Conservation (phyloP, 495 filamentous ascomycete genomes). For the Astrothelium macrocarpum region DNA sequence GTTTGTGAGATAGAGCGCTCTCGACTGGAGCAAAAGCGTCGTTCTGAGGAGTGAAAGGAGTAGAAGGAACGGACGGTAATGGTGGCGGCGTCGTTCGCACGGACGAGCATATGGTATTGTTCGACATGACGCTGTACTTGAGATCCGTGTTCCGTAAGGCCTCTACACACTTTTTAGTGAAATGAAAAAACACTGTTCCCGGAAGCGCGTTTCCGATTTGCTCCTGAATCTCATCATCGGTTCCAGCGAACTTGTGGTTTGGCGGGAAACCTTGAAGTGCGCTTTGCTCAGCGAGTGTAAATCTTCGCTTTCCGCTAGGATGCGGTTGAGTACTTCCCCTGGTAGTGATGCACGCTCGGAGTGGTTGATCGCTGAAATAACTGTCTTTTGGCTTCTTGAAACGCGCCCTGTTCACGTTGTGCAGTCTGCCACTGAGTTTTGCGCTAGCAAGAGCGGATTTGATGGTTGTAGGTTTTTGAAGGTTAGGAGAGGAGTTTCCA, state of each 20-base stretch:
- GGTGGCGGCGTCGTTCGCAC: neutral
- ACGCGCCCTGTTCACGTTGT: neutral
- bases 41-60: no score
- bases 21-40: no score
- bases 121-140: neutral
- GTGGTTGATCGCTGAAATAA: neutral
- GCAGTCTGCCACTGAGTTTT: neutral
- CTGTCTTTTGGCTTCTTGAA: neutral
- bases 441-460: neutral
- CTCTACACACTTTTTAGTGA: neutral
- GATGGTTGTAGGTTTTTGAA: slow-evolving; percentile 32
- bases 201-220: slow-evolving; percentile 90
- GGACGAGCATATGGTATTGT: neutral
- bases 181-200: neutral
- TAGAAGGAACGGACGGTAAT: no score
- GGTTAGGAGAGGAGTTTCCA: slow-evolving; percentile 27
- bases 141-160: neutral
- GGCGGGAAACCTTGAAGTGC: slow-evolving; percentile 66
- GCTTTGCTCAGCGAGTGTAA: slow-evolving; percentile 66
- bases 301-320: slow-evolving; percentile 54
- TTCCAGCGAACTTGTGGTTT: slow-evolving; percentile 47
- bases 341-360: neutral
- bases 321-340: slow-evolving; percentile 49
- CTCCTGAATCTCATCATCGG: slow-evolving; percentile 39
- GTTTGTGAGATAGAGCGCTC: no score